phyloP scores from a whole-genome alignment of 2,329 filamentous ascomycete species.

The Aspergillus sp. region DNA sequence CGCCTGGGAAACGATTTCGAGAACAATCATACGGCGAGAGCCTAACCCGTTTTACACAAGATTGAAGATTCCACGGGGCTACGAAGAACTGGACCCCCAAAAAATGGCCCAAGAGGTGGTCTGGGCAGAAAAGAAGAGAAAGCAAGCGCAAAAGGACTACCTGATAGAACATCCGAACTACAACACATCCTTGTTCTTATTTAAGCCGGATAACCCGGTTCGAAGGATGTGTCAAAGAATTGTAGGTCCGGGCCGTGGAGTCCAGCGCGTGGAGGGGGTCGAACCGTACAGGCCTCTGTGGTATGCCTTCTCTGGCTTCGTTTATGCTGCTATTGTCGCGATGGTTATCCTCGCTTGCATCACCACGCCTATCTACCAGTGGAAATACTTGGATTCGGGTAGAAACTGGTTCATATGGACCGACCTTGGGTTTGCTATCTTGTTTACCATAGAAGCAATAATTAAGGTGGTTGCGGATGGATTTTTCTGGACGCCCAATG shows the following conservation, averaged over 20 bases:
- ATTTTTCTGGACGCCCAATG: constrained; percentile 94
- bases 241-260: constrained; percentile 86
- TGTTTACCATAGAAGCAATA: constrained; percentile 82
- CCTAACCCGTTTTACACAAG: constrained; percentile 95
- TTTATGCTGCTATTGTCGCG: constrained; percentile 89
- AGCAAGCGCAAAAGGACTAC: constrained; percentile 87
- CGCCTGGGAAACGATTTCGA: constrained; percentile 61
- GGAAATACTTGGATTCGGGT: constrained; percentile 71
- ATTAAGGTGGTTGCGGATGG: constrained; percentile 97
- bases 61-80: constrained; percentile 67
- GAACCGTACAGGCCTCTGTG: constrained; percentile 86
- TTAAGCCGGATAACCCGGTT: constrained; percentile 73
- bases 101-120: constrained; percentile 90
- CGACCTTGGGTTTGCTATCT: constrained; percentile 80
- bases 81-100: constrained; percentile 78
- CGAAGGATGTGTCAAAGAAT: constrained; percentile 82
- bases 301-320: constrained; percentile 90
- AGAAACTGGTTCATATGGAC: constrained; percentile 95
- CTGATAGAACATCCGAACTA: constrained; percentile 83
- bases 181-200: constrained; percentile 88
- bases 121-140: constrained; percentile 75
- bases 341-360: constrained; percentile 98
- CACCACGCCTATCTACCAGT: constrained; percentile 92
- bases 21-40: constrained; percentile 63
- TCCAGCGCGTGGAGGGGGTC: constrained; percentile 82